A percentile compares a stretch with the other conserved stretches of the same genome.
Evolutionary conservation across 495 filamentous ascomycete genomes (phyloP).

Genomic region (Podospora pseudocomata): DNA sequence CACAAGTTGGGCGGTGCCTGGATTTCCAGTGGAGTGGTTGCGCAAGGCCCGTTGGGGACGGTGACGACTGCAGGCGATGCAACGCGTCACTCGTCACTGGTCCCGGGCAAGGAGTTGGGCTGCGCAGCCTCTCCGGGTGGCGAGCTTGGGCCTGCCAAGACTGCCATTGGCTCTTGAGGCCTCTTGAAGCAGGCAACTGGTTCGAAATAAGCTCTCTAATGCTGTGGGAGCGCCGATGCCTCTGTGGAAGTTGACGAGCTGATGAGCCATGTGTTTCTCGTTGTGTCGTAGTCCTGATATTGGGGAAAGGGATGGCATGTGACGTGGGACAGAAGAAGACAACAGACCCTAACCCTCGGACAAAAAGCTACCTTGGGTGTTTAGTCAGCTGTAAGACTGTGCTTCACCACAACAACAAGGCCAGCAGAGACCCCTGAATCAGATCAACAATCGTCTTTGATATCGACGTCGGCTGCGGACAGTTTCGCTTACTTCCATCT

Average conservation of each 20-base stretch:
- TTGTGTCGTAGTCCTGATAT: not conserved
- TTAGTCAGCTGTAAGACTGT: not conserved
- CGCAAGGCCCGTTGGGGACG: not conserved
- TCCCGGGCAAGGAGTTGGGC: not conserved
- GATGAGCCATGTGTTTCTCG: not conserved
- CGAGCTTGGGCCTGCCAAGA: not conserved
- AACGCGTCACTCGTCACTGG: conserved; percentile 6
- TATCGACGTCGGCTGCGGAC: not conserved
- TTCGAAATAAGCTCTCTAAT: not conserved
- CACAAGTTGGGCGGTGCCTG: not conserved
- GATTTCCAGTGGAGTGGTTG: not conserved
- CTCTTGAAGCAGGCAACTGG: not conserved
- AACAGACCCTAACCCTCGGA: not conserved
- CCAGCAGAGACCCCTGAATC: not conserved
- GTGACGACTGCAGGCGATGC: conserved; percentile 1
- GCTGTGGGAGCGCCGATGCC: not conserved
- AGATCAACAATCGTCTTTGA: not conserved
- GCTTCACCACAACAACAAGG: not conserved
- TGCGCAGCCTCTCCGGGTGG: not conserved
- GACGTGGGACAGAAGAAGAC: not conserved
- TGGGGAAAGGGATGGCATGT: not conserved
- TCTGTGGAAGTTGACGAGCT: not conserved
- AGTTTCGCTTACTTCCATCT: not conserved
- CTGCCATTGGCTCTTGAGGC: not conserved
- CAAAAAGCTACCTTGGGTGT: no score